Conservation (phyloP, 345 rosid species). For the Aquilaria malaccensis region DNA sequence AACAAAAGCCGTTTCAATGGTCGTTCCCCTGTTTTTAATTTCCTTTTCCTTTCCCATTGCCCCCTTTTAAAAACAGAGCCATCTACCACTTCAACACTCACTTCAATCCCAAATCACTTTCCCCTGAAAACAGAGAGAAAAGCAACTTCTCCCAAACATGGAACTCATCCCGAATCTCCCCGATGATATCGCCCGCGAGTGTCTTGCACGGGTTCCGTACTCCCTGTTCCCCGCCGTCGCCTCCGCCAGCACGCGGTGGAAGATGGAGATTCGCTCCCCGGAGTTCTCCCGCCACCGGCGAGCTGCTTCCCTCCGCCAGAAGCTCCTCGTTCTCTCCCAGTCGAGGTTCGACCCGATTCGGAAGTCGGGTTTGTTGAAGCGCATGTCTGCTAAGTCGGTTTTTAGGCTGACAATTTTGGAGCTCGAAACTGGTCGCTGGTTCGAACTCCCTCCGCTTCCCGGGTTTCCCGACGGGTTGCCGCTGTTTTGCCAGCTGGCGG, state of each 20-base stretch:
- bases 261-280: constrained; percentile 37
- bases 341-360: constrained; percentile 27
- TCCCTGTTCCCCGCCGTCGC: constrained; percentile 30
- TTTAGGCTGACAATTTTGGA: constrained; percentile 7
- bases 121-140: no score
- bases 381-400: background rate
- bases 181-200: constrained; percentile 49
- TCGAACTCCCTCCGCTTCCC: constrained; percentile 48
- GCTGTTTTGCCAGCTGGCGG: constrained; percentile 49
- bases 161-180: constrained; percentile 62
- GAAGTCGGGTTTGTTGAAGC: constrained; percentile 4
- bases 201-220: constrained; percentile 45
- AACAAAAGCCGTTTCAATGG: no score
- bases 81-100: background rate
- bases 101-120: background rate
- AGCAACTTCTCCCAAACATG: constrained; percentile 16
- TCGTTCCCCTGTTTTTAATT: background rate
- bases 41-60: background rate
- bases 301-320: constrained; percentile 28
- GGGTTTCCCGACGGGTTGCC: constrained; percentile 43
- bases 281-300: constrained; percentile 33
- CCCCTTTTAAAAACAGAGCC: no score
- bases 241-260: constrained; percentile 58
- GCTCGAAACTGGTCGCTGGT: constrained; percentile 47
- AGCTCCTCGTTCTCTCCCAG: constrained; percentile 48